Evolutionary conservation across 805 yeast species (phyloP).

Genomic region (Tetrapisispora nanseiensis): DNA sequence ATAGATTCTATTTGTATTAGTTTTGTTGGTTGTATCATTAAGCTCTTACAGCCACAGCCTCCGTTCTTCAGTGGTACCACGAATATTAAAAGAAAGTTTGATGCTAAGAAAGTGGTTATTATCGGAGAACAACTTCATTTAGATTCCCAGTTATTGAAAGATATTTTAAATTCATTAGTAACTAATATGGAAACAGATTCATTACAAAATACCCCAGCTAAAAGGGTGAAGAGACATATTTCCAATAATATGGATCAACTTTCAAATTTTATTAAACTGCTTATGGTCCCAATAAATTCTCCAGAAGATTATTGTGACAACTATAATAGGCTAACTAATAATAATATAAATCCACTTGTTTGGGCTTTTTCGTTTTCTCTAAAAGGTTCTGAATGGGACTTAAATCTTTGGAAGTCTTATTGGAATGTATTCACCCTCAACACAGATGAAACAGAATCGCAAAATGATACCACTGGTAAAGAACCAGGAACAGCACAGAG

Average conservation of each 20-base stretch:
- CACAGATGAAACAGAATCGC: neutral
- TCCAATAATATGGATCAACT: conserved; percentile 16
- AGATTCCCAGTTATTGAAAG: conserved; percentile 60
- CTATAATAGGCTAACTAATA: conserved; percentile 23
- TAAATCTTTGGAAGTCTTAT: conserved; percentile 22
- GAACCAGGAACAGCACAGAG: neutral
- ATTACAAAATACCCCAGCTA: conserved; percentile 14
- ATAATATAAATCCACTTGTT: conserved; percentile 18
- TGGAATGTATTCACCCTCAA: conserved; percentile 18
- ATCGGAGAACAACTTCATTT: conserved; percentile 72
- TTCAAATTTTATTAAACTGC: conserved; percentile 16
- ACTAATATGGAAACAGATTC: conserved; percentile 14
- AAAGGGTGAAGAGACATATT: conserved; percentile 22
- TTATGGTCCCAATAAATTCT: conserved; percentile 29
- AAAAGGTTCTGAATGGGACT: conserved; percentile 27
- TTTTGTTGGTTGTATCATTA: conserved; percentile 47
- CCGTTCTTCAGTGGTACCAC: conserved; percentile 34
- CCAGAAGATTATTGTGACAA: conserved; percentile 37
- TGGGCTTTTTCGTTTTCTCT: conserved; percentile 26
- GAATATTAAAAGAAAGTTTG: conserved; percentile 10
- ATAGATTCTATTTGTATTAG: conserved; percentile 54
- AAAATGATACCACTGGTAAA: too few relatives aligned
- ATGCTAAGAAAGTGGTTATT: conserved; percentile 19
- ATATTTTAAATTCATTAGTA: conserved; percentile 31
- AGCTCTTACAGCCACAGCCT: conserved; percentile 52